Percentiles rank a stretch among this genome's conserved stretches.
Evolutionary conservation across 2,329 filamentous ascomycete genomes (phyloP).

Genomic region (Fusarium papillatum): DNA sequence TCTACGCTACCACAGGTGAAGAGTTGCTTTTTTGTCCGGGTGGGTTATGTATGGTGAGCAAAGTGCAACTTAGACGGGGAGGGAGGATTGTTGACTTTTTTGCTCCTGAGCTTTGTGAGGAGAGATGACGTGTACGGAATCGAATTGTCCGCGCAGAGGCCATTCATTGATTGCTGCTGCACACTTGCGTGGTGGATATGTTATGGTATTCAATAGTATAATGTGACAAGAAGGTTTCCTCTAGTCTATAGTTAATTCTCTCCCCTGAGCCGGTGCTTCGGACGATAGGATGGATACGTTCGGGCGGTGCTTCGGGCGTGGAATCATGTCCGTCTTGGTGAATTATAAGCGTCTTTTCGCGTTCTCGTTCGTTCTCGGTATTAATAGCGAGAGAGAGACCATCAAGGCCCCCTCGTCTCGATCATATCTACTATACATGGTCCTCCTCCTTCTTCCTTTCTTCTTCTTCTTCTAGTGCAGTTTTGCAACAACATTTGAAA

Average conservation of each 20-base stretch:
- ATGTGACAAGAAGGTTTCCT: background rate
- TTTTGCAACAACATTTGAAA: conserved; percentile 2
- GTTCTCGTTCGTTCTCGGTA: conserved; percentile 20
- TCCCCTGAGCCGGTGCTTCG: background rate
- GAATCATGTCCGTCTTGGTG: background rate
- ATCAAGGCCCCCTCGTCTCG: conserved; percentile 35
- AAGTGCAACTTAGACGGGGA: background rate
- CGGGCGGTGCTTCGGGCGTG: background rate
- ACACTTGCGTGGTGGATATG: background rate
- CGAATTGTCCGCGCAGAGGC: conserved; percentile 27
- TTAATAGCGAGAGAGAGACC: conserved; percentile 38
- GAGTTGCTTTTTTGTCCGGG: background rate
- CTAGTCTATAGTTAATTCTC: background rate
- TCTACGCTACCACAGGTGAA: background rate
- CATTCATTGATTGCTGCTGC: background rate
- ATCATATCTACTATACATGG: conserved; percentile 33
- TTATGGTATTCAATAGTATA: background rate
- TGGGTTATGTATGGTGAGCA: background rate
- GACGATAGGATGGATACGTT: no score
- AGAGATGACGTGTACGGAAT: conserved; percentile 10
- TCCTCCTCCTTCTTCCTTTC: background rate
- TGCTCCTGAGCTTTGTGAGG: no score
- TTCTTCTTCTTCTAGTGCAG: background rate
- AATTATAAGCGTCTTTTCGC: background rate
- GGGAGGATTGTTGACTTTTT: background rate